phyloP scores from a whole-genome alignment of 2,329 filamentous ascomycete species.

The Fusarium newnesense region DNA sequence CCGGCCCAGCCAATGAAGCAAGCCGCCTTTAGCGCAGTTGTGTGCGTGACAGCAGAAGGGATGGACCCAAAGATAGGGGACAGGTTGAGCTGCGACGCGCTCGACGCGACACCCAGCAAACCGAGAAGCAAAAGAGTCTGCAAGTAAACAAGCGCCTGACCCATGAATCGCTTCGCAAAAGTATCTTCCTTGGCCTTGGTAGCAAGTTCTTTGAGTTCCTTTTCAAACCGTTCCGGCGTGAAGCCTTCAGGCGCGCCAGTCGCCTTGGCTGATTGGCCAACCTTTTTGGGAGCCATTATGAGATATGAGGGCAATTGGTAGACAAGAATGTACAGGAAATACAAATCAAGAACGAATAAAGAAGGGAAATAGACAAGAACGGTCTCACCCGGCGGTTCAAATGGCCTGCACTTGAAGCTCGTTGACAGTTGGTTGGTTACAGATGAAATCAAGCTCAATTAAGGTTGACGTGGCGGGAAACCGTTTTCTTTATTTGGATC shows the following conservation, averaged over 20 bases:
- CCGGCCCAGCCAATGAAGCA: conserved; percentile 78
- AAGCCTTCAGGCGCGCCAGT: conserved; percentile 48
- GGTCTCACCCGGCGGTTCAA: conserved; percentile 37
- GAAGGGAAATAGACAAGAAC: conserved; percentile 2
- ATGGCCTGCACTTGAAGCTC: conserved; percentile 49
- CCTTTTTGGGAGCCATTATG: conserved; percentile 40
- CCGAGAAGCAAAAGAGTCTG: conserved; percentile 44
- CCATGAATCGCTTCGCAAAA: conserved; percentile 46
- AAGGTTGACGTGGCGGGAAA: conserved; percentile 39
- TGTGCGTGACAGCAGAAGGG: conserved; percentile 78
- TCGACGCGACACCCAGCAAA: conserved; percentile 68
- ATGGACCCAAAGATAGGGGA: conserved; percentile 91
- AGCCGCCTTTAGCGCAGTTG: conserved; percentile 70
- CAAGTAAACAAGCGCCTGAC: conserved; percentile 55
- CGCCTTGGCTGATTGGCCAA: conserved; percentile 29
- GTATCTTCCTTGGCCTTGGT: conserved; percentile 52
- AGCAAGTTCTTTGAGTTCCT: conserved; percentile 63
- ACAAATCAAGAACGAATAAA: background rate
- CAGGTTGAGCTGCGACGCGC: conserved; percentile 78
- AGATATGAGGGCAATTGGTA: background rate
- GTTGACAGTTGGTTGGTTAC: conserved; percentile 36
- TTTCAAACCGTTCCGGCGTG: conserved; percentile 64
- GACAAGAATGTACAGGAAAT: conserved; percentile 15
- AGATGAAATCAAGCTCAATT: conserved; percentile 21
- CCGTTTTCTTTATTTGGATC: conserved; percentile 20